Evolutionary conservation across 2,329 filamentous ascomycete genomes (phyloP), one percentile per base, ranked within the genome.

Genomic region (Ophiostoma novo-ulmi): DNA sequence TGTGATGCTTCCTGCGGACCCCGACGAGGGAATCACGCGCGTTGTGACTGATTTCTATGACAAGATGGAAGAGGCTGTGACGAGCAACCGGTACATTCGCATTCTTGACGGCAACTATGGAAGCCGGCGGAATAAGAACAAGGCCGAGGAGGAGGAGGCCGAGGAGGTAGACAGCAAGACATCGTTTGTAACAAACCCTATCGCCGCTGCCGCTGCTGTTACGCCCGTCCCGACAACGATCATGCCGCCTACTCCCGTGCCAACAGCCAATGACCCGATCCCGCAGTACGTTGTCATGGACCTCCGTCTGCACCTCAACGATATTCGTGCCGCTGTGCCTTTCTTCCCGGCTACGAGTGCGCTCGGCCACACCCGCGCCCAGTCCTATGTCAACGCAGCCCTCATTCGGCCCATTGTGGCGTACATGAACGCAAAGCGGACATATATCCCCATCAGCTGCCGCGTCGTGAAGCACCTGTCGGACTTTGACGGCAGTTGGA

Each of bases 21-120:
- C 88, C 58, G 92, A 97, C 72, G 93, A 94, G 73, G 92, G 94
- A 73, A 89, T 99, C 70, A 91, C 90, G 35, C 97, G 97, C 78
- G 93, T 97, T 65, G 91, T 99, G 86, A 90, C 91, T n/a, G 94
- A 97, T 77, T 94, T 99, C 76, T 98, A 98, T 80, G 94, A 98
- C 78, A 91, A 93, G 73, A 87, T 99, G 77, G 95, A 99, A 80
- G 93, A 95, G 63, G 93, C 93, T 0, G 93, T 98, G 31, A 93
- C 90, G 1, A 88, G 90, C 36, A 93, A 93, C 77, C 87, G 89
- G 38, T 89, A 91, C 74, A 79, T 86, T 31, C 82, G 83, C 61
- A 84, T 89, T 68, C 80, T 89, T 5, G 86, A 87, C 72, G 84
- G 83, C 52, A 73, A 75, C 66, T 74, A 74, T 31, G 69, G 70